Evolutionary conservation across 495 filamentous ascomycete species (phyloP).

Genomic region (Aspergillus sclerotioniger): DNA sequence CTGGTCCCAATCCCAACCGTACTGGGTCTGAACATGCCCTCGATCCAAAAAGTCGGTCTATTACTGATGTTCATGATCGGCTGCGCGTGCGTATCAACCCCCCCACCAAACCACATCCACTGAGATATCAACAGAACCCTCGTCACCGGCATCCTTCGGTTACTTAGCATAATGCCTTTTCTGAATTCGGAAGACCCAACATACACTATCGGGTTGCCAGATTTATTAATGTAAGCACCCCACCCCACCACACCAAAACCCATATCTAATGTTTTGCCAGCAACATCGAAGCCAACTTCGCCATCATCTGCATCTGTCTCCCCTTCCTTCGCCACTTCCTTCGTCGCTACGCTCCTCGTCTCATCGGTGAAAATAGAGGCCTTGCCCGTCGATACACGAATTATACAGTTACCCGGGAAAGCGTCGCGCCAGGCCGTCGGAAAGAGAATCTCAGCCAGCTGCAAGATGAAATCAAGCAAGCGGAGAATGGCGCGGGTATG

Average conservation of each 20-base stretch:
- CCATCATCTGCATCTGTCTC: not conserved
- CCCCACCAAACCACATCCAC: no score
- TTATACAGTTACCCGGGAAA: not conserved
- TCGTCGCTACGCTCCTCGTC: slow-evolving; percentile 1
- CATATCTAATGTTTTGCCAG: not conserved
- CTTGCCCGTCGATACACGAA: not conserved
- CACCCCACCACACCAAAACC: not conserved
- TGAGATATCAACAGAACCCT: slow-evolving; percentile 1
- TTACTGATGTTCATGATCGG: slow-evolving; percentile 23
- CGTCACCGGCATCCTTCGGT: slow-evolving; percentile 3
- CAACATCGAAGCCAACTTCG: slow-evolving; percentile 8
- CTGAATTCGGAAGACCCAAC: slow-evolving; percentile 4
- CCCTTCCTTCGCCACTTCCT: slow-evolving; percentile 6
- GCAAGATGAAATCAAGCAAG: slow-evolving; percentile 6
- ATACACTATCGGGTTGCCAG: not conserved
- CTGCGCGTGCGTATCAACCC: slow-evolving; percentile 19
- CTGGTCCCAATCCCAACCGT: slow-evolving; percentile 33
- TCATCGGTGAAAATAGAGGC: slow-evolving; percentile 4
- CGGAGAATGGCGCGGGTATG: not conserved
- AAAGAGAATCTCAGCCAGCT: not conserved
- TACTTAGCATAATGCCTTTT: not conserved
- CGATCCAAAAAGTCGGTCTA: slow-evolving; percentile 19
- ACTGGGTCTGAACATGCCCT: slow-evolving; percentile 19
- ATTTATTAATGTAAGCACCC: slow-evolving; percentile 3
- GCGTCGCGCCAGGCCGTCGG: not conserved